These are phyloP conservation scores for Chenopodium album DNA, from an alignment of 148 eudicot genomes.

Conservation along the genomic window DNA sequence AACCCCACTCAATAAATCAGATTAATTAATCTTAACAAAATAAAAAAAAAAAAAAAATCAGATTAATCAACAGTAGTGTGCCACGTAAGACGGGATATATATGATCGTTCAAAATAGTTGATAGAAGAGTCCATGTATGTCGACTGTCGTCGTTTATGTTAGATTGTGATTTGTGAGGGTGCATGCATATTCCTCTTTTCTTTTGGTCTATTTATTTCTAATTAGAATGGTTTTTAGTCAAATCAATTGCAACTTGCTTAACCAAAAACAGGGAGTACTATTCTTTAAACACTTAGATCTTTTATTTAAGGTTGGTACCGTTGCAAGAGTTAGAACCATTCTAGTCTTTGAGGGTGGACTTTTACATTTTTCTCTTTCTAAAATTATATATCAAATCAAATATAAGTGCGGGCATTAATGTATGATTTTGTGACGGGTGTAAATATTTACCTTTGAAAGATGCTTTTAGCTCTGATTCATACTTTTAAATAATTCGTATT, in stretches of 20 bases:
- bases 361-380: background rate
- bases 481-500: no score
- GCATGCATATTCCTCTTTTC: slow-evolving; percentile 6
- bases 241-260: background rate
- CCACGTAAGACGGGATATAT: slow-evolving; percentile 5
- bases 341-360: background rate
- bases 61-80: background rate
- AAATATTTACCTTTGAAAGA: no score
- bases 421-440: no score
- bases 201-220: background rate
- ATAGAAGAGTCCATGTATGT: background rate
- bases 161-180: slow-evolving; percentile 8
- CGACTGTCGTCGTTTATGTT: background rate
- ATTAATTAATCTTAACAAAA: no score
- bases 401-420: no score
- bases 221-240: background rate
- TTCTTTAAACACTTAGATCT: no score
- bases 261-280: background rate
- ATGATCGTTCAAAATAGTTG: background rate
- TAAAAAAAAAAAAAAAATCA: no score
- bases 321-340: no score
- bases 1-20: background rate
- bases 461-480: no score
- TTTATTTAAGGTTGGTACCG: no score
- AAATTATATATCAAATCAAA: no score